Evolutionary conservation across 176 grass and related monocot genomes (phyloP).

Genomic region (Alopecurus myosuroides): DNA sequence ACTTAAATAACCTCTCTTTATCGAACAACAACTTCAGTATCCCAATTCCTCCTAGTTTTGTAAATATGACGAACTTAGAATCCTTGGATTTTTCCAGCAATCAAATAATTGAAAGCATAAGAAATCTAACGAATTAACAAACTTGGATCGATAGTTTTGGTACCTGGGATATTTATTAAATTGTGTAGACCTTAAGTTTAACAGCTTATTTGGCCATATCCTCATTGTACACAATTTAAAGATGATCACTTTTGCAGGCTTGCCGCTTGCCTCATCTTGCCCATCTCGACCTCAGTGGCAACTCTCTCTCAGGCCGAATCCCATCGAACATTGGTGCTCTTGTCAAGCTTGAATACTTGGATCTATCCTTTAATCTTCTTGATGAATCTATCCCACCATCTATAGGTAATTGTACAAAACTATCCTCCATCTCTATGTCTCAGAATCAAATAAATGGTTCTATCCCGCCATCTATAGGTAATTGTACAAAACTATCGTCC

Average conservation of each 20-base stretch:
- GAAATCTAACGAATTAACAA: background rate
- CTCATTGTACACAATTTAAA: background rate
- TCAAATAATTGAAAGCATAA: background rate
- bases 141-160: no score
- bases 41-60: background rate
- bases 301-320: background rate
- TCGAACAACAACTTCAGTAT: accelerated
- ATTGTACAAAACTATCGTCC: background rate
- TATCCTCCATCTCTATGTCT: background rate
- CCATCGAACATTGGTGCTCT: background rate
- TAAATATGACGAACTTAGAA: background rate
- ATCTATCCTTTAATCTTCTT: no score
- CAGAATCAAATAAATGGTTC: background rate
- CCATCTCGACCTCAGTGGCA: background rate
- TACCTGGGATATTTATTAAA: no score
- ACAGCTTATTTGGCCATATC: no score
- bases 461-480: background rate
- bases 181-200: background rate
- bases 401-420: background rate
- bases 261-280: background rate
- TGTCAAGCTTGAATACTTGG: background rate
- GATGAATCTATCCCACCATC: background rate
- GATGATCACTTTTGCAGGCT: background rate
- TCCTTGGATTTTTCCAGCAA: accelerated
- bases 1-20: background rate